Conservation (phyloP, 129 eudicot species). For the Arctium minus region DNA sequence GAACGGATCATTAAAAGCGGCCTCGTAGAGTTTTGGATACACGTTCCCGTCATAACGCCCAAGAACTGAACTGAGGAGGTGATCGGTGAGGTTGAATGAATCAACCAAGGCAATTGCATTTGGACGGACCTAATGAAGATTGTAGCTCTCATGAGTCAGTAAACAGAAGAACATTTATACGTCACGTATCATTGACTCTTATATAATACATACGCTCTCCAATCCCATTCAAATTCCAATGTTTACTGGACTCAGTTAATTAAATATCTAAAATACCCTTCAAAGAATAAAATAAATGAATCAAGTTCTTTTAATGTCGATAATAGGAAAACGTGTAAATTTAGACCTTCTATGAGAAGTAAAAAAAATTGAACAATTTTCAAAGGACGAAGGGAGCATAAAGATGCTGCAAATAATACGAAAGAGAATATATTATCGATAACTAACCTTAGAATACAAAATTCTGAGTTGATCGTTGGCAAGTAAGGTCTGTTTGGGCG, state of each 20-base stretch:
- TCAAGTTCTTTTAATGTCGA: neutral
- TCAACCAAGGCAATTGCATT: conserved; percentile 87
- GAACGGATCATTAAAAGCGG: conserved; percentile 91
- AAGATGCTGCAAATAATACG: neutral
- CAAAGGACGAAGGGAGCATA: neutral
- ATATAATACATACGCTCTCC: neutral
- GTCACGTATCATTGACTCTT: neutral
- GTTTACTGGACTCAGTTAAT: neutral
- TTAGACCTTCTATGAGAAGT: no score
- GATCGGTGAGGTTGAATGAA: conserved; percentile 86
- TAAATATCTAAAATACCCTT: neutral
- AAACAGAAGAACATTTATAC: neutral
- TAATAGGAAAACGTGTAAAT: neutral
- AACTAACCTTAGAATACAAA: conserved; percentile 68
- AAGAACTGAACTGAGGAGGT: conserved; percentile 83
- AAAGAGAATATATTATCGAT: neutral
- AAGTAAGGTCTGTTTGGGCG: conserved; percentile 83
- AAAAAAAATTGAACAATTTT: neutral
- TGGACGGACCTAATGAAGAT: conserved; percentile 54
- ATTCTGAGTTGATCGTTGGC: conserved; percentile 83
- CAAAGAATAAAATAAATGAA: no score
- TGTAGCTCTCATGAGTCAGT: neutral
- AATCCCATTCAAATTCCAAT: neutral
- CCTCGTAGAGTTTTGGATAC: conserved; percentile 93
- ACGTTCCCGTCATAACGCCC: conserved; percentile 96